Evolutionary conservation across 2,329 filamentous ascomycete species (phyloP), one percentile per base, ranked within the genome.

Genomic region (Alternaria novae-zelandiae): DNA sequence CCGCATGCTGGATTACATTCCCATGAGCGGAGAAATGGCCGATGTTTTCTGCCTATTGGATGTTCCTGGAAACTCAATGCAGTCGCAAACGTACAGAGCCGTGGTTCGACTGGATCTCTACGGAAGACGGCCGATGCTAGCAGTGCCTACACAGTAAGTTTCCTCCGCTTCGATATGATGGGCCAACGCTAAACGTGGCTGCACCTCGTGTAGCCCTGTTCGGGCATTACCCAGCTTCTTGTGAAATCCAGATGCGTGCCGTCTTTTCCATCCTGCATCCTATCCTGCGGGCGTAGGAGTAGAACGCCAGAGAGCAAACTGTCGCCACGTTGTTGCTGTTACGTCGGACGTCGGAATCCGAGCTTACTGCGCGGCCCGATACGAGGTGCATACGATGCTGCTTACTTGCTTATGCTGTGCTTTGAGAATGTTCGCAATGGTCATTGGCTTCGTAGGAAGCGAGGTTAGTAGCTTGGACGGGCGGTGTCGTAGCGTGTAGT

Each of bases 351-450:
- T 57, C 30, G 45, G 45, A 41, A 41, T 21, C 21, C 41, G 30
- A 20, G 46, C 45, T 50, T 36, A n/a, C 21, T 57, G 45, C 45
- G 49, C 20, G 45, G 45, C 30, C 45, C 12, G 23, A 57, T 50
- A 57, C 55, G 30, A 57, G 44, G 21, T 43, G 44, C 44, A 58
- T 51, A 20, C 23, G 26, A 13, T 56, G 49, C n/a, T 45, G 49
- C 49, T 13, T 53, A 32, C 43, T 56, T 56, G 54, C 41, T 41
- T 53, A 44, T 56, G 45, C 55, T 9, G 55, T 50, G 21, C 32
- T 30, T 25, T 21, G 23, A 44, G 41, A 13, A 58, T 43, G 15
- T 23, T 25, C 32, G 21, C 20, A 32, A 41, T 13, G n/a, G 23
- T 23, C 12, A 26, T 49, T 49, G 47, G 59, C 53, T 17, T 13